Conservation (phyloP, 2,329 filamentous ascomycete species). For the Penicillium sp. region DNA sequence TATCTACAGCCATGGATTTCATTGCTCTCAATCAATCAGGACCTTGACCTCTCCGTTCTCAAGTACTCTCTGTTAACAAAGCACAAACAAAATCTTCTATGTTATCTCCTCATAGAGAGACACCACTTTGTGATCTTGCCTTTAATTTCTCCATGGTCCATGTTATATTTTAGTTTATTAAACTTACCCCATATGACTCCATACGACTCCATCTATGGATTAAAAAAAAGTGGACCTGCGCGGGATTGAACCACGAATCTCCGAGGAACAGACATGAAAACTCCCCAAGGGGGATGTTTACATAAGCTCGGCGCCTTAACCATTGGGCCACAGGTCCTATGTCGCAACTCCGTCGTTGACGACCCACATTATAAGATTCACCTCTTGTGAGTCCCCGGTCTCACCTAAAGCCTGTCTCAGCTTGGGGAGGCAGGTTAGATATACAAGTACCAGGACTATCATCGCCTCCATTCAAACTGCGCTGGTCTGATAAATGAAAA, state of each 20-base stretch:
- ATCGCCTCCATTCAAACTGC: background rate
- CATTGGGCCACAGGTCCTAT: background rate
- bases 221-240: background rate
- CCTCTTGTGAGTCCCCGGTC: background rate
- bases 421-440: background rate
- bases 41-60: too few species aligned
- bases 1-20: too few species aligned
- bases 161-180: background rate
- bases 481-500: background rate
- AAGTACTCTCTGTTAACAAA: too few species aligned
- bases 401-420: too few species aligned
- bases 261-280: background rate
- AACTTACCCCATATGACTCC: background rate
- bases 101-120: too few species aligned
- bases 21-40: too few species aligned
- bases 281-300: background rate
- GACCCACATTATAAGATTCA: background rate
- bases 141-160: background rate
- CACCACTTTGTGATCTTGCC: too few species aligned
- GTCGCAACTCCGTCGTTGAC: background rate
- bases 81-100: too few species aligned
- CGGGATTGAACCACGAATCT: constrained; percentile 4
- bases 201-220: background rate
- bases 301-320: constrained; percentile 1
- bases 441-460: background rate